Conservation (phyloP, 805 yeast species). For the Ogataea neopini region DNA sequence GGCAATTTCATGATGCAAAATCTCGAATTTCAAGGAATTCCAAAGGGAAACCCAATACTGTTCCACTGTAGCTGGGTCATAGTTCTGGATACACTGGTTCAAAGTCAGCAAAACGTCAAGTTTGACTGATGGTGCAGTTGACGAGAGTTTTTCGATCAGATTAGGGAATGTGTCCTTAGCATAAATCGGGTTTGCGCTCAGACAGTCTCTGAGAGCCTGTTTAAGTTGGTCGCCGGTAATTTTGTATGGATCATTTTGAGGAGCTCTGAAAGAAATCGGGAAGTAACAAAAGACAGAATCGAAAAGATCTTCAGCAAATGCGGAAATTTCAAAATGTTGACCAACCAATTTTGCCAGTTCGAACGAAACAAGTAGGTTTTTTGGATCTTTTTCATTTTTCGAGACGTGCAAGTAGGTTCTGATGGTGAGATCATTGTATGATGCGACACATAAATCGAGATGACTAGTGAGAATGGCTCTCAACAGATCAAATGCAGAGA, state of each 20-base stretch:
- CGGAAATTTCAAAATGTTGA: slow-evolving; percentile 39
- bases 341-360: slow-evolving; percentile 51
- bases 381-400: slow-evolving; percentile 92
- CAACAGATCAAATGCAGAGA: slow-evolving; percentile 55
- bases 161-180: slow-evolving; percentile 77
- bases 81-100: slow-evolving; percentile 52
- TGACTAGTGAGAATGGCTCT: slow-evolving; percentile 36
- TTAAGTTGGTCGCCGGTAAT: slow-evolving; percentile 77
- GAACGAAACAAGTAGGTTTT: slow-evolving; percentile 75
- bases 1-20: slow-evolving; percentile 69
- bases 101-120: slow-evolving; percentile 72
- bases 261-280: slow-evolving; percentile 94
- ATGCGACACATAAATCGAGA: slow-evolving; percentile 21
- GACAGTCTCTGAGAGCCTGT: slow-evolving; percentile 55
- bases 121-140: slow-evolving; percentile 72
- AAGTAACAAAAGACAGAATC: slow-evolving; percentile 93
- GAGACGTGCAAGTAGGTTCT: slow-evolving; percentile 66
- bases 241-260: slow-evolving; percentile 83
- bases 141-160: slow-evolving; percentile 74
- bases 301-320: slow-evolving; percentile 66
- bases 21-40: slow-evolving; percentile 86
- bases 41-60: slow-evolving; percentile 74
- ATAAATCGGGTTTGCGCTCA: slow-evolving; percentile 60
- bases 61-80: slow-evolving; percentile 48
- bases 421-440: slow-evolving; percentile 45